Percentiles rank a stretch among this genome's conserved stretches.
Evolutionary conservation across 345 rosid species (phyloP).

Genomic region (Lepidium sativum): DNA sequence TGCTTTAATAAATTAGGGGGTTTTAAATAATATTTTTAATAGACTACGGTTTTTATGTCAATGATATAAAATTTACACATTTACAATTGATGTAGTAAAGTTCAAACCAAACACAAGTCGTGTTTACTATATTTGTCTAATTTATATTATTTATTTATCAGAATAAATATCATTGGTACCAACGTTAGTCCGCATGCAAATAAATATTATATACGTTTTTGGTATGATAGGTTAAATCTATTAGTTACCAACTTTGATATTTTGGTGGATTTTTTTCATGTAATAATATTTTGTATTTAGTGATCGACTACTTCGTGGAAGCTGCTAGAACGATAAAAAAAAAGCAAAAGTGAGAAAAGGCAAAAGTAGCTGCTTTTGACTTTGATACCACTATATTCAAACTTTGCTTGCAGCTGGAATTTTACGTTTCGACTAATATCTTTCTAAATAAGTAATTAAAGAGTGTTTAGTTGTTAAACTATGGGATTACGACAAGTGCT

Average conservation of each 20-base stretch:
- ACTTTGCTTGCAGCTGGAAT: slow-evolving; percentile 3
- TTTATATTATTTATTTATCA: not conserved
- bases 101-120: too few species aligned
- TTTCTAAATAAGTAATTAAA: not conserved
- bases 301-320: slow-evolving; percentile 15
- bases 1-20: not conserved
- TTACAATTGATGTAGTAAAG: too few species aligned
- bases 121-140: too few species aligned
- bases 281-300: not conserved
- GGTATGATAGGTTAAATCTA: not conserved
- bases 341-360: not conserved
- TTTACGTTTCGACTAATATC: not conserved
- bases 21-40: not conserved
- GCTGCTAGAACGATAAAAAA: slow-evolving; percentile 8
- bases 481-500: slow-evolving; percentile 7
- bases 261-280: not conserved
- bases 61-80: too few species aligned
- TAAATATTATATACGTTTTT: not conserved
- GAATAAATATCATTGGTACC: not conserved
- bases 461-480: slow-evolving; percentile 12
- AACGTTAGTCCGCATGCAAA: not conserved
- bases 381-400: slow-evolving; percentile 11
- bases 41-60: not conserved
- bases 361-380: slow-evolving; percentile 25
- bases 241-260: slow-evolving; percentile 20